Percentiles rank a stretch among this genome's conserved stretches.
phyloP scores from a whole-genome alignment of 768 basidiomycete genomes.

The Phlegmacium glaucopus region DNA sequence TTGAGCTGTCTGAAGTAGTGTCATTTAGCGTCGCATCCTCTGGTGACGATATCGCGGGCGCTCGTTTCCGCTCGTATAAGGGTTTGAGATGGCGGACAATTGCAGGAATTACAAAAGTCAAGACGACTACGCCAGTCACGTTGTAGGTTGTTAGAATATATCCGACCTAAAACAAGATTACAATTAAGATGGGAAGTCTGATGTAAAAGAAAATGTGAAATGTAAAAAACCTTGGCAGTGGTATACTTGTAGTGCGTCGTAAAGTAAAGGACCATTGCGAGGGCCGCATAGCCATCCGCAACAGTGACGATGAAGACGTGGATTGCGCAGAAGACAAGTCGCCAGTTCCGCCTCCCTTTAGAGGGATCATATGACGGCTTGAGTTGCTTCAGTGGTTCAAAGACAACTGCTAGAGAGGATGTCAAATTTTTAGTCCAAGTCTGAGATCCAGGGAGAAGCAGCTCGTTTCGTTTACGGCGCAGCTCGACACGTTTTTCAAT shows the following conservation, averaged over 20 bases:
- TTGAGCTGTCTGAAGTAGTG: neutral
- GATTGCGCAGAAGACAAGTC: conserved; percentile 7
- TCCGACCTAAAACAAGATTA: conserved; percentile 4
- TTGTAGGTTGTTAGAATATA: conserved; percentile 9
- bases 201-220: neutral
- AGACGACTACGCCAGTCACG: conserved; percentile 5
- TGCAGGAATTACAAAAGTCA: conserved; percentile 2
- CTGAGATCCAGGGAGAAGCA: too few relatives aligned
- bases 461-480: neutral
- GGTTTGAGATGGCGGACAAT: conserved; percentile 5
- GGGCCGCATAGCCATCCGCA: conserved; percentile 8
- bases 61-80: conserved; percentile 1
- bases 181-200: neutral
- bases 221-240: neutral
- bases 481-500: conserved; percentile 3
- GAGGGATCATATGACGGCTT: conserved; percentile 1
- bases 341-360: conserved; percentile 5
- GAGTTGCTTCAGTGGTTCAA: conserved; percentile 7
- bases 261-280: conserved; percentile 9
- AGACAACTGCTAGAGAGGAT: neutral
- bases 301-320: conserved; percentile 8
- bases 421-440: neutral
- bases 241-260: conserved; percentile 9
- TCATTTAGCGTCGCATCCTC: neutral
- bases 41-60: neutral